Conservation (phyloP, 805 yeast species). For the Wickerhamiella domercqiae region DNA sequence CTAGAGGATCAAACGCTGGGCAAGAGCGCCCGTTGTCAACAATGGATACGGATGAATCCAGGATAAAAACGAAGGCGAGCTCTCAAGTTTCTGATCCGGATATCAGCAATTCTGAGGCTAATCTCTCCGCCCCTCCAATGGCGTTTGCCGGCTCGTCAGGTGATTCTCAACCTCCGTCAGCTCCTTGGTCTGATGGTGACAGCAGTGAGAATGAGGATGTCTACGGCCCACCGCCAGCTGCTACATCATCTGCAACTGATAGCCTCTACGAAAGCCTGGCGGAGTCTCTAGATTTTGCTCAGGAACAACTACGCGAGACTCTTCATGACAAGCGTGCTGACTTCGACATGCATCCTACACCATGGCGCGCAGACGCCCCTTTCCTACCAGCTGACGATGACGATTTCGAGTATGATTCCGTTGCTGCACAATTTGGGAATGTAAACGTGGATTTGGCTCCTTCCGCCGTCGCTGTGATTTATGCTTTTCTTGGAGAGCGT, state of each 20-base stretch:
- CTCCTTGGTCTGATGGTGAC: not conserved
- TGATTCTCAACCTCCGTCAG: not conserved
- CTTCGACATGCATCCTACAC: slow-evolving; percentile 7
- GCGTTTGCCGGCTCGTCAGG: no score
- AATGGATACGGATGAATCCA: not conserved
- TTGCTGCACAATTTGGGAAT: slow-evolving; percentile 40
- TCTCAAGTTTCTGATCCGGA: no score
- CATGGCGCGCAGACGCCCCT: slow-evolving; percentile 15
- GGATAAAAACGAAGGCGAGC: no score
- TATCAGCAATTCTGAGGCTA: no score
- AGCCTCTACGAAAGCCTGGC: not conserved
- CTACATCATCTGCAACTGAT: not conserved
- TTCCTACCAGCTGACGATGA: slow-evolving; percentile 30
- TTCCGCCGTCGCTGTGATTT: slow-evolving; percentile 27
- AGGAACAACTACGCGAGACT: not conserved
- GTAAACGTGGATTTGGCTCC: slow-evolving; percentile 37
- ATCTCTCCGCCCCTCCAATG: no score
- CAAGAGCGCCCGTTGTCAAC: not conserved
- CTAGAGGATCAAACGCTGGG: not conserved
- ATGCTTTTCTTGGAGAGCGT: slow-evolving; percentile 31
- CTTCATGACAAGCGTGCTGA: not conserved
- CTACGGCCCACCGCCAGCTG: no score
- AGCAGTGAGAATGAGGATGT: not conserved
- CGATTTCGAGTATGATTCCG: slow-evolving; percentile 28
- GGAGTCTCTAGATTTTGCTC: not conserved